These are phyloP conservation scores for Fusarium devonianum DNA, from an alignment of 2,329 filamentous ascomycete species.

Conservation along the genomic window DNA sequence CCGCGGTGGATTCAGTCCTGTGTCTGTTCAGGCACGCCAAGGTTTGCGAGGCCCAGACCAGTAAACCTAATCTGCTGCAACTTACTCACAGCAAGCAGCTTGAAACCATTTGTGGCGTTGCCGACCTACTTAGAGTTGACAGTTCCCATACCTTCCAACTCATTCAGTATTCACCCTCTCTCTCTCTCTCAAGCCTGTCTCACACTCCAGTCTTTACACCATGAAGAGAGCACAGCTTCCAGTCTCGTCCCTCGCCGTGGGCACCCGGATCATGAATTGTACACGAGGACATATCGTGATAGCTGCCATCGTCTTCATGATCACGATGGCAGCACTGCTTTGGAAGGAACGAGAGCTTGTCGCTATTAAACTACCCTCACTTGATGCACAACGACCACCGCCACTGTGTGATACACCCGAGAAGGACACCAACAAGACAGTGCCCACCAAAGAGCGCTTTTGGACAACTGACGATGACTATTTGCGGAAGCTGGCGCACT, in stretches of 20 bases:
- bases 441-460: constrained; percentile 26
- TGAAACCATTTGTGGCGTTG: not conserved
- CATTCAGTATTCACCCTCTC: not conserved
- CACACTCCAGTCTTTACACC: not conserved
- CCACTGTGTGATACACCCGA: not conserved
- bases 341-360: constrained; percentile 30
- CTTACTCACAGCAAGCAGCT: not conserved
- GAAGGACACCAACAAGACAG: not conserved
- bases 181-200: not conserved
- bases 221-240: constrained; percentile 23
- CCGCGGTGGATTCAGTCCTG: not conserved
- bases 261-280: constrained; percentile 12
- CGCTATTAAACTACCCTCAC: constrained; percentile 10
- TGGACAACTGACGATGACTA: constrained; percentile 35
- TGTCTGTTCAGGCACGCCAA: not conserved
- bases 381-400: constrained; percentile 18
- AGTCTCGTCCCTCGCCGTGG: not conserved
- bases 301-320: constrained; percentile 27
- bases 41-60: not conserved
- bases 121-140: constrained; percentile 19
- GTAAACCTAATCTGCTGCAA: constrained; percentile 2
- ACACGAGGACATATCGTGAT: constrained; percentile 25
- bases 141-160: not conserved
- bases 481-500: constrained; percentile 26
- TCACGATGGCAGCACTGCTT: constrained; percentile 27